Conservation (phyloP, 495 filamentous ascomycete species). For the Hapsidospora chrysogenum region DNA sequence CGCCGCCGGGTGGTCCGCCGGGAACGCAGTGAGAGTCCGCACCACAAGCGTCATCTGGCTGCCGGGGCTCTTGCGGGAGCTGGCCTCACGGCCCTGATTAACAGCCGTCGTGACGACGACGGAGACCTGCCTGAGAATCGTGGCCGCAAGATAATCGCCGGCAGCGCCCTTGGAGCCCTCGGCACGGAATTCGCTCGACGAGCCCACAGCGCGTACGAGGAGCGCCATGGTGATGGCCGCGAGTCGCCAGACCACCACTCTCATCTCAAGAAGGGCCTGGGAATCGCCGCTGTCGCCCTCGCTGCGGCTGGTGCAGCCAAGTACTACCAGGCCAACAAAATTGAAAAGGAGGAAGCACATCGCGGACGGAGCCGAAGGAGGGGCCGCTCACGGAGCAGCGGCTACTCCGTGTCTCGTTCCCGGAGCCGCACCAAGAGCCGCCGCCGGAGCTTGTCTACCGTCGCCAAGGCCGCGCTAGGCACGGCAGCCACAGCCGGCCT, state of each 20-base stretch:
- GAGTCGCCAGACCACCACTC: slow-evolving; percentile 23
- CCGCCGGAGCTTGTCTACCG: slow-evolving; percentile 48
- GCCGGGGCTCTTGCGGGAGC: slow-evolving; percentile 72
- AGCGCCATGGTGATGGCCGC: slow-evolving; percentile 35
- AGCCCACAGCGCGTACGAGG: slow-evolving; percentile 53
- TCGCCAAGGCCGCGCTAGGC: slow-evolving; percentile 64
- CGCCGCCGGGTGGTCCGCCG: slow-evolving; percentile 24
- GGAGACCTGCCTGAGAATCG: slow-evolving; percentile 41
- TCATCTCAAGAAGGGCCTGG: slow-evolving; percentile 51
- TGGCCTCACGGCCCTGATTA: slow-evolving; percentile 56
- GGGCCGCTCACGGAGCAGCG: slow-evolving; percentile 21
- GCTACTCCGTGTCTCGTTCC: slow-evolving; percentile 12
- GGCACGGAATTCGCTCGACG: slow-evolving; percentile 66
- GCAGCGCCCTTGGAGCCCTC: slow-evolving; percentile 65
- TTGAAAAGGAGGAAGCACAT: slow-evolving; percentile 42
- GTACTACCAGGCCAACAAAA: slow-evolving; percentile 50
- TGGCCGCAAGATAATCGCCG: slow-evolving; percentile 59
- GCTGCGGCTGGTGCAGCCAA: slow-evolving; percentile 61
- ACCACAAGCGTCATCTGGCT: slow-evolving; percentile 66
- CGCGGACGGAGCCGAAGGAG: slow-evolving; percentile 58
- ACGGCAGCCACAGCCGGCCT: slow-evolving; percentile 65
- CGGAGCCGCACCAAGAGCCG: slow-evolving; percentile 23
- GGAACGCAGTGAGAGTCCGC: slow-evolving; percentile 41
- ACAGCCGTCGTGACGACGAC: slow-evolving; percentile 46
- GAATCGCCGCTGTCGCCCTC: slow-evolving; percentile 65